A percentile compares a stretch with the other conserved stretches of the same genome.
Conservation (phyloP, 495 filamentous ascomycete genomes). For the Gamarada debralockiae region DNA sequence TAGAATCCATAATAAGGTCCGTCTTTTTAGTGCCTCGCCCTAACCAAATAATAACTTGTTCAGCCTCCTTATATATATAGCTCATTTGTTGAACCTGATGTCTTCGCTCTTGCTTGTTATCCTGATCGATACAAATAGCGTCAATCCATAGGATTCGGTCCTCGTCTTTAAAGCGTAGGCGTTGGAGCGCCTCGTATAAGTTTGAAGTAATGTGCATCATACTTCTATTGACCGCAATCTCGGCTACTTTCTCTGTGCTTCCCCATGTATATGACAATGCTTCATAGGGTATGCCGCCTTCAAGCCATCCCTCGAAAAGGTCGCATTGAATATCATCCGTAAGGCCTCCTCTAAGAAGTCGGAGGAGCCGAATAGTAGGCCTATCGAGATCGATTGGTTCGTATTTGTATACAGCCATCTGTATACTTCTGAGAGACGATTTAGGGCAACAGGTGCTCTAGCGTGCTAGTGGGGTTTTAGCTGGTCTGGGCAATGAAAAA, state of each 20-base stretch:
- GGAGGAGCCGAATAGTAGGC: conserved; percentile 9
- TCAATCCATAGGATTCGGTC: conserved; percentile 22
- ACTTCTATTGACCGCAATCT: neutral
- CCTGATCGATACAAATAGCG: conserved; percentile 28
- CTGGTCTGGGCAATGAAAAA: neutral
- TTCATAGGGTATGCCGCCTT: neutral
- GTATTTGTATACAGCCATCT: conserved; percentile 8
- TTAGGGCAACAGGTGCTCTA: neutral
- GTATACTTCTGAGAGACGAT: neutral
- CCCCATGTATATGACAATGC: no score
- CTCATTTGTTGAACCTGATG: conserved; percentile 22
- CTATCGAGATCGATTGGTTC: conserved; percentile 7
- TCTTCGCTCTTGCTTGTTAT: conserved; percentile 12
- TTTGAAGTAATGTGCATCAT: neutral
- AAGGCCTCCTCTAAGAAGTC: conserved; percentile 3
- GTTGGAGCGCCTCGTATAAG: conserved; percentile 6
- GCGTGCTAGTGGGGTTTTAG: neutral
- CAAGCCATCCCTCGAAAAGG: neutral
- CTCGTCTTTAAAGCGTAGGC: conserved; percentile 6
- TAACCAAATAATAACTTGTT: no score
- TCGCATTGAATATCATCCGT: conserved; percentile 7
- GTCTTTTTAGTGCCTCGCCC: no score
- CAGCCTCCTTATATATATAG: no score
- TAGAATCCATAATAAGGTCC: no score
- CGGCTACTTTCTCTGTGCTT: neutral